Evolutionary conservation across 129 eudicot genomes (phyloP), one percentile per base, ranked within the genome.

Genomic region (Chrysanthemum seticuspe): DNA sequence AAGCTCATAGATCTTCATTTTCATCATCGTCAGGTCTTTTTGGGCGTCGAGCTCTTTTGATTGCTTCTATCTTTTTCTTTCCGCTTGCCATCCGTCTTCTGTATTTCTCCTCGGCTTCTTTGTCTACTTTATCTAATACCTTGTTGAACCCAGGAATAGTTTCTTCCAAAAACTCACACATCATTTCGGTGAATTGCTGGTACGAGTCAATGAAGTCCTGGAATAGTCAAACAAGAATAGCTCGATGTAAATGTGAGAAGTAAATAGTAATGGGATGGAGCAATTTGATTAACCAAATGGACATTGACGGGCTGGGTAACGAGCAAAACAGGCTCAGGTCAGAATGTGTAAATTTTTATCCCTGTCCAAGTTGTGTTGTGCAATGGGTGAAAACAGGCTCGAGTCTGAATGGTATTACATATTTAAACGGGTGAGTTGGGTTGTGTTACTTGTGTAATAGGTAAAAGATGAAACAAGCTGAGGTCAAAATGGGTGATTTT

Each of bases 191-290:
- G 74, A 45, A 78, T 48, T 72, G 74, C 48, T 65, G 77, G 78
- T 78, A 78, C 18, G 72, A 34, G 48, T 78, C 73, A 21, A 78
- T 47, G 29, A 78, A 78, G 48, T 78, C 82, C 82, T 78, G 56
- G 44, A 72, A 48, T 8, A 13, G 53, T 68, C 62, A 72, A 77
- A 55, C 72, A 62, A 49, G 44, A 61, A 61, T 6, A 62, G 47
- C 56, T 8, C 4, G 23, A 78, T 76, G 68, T 65, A 52, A 55
- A 59, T 10, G 19, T 9, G 13, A 44, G 6, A 7, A 34, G 14
- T 10, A 16, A 5, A 13, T 29, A 12, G 1, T 29, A 62, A 29
- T 10, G 2, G 47, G 65, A 12, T 21, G 12, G n/a, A 60, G 45
- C 16, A 25, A 12, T 25, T 10, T 2, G 9, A 60, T 60, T 56